Percentiles rank a stretch among this genome's conserved stretches.
These are phyloP conservation scores for Hydnomerulius pinastri DNA, from an alignment of 768 basidiomycete genomes.

Conservation along the genomic window DNA sequence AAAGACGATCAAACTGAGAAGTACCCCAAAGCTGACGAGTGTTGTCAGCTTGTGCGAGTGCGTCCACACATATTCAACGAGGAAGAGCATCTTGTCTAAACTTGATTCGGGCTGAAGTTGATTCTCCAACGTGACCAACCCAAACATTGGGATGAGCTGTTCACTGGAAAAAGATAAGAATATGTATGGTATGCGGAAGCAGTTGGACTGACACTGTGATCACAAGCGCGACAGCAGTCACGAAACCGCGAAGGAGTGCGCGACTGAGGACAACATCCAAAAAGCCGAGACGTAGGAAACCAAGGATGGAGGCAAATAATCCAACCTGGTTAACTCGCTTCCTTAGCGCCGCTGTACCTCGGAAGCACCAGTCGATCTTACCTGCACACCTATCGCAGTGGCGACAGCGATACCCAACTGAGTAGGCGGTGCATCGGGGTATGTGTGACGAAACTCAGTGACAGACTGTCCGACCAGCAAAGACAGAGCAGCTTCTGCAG, in stretches of 20 bases:
- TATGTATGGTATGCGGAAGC: not conserved
- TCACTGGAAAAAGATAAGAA: conserved; percentile 45
- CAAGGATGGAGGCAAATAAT: conserved; percentile 80
- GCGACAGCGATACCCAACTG: conserved; percentile 65
- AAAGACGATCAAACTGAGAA: conserved; percentile 64
- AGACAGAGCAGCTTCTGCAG: conserved; percentile 87
- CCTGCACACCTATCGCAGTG: conserved; percentile 85
- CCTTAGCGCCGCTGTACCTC: not conserved
- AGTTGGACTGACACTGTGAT: conserved; percentile 68
- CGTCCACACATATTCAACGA: conserved; percentile 57
- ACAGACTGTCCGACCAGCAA: conserved; percentile 88
- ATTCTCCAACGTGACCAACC: conserved; percentile 60
- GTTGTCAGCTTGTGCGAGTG: conserved; percentile 69
- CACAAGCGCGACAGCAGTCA: conserved; percentile 81
- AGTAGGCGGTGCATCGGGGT: conserved; percentile 42
- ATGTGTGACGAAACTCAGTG: conserved; percentile 60
- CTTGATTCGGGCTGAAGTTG: conserved; percentile 63
- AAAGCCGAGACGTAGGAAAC: conserved; percentile 88
- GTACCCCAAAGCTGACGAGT: conserved; percentile 69
- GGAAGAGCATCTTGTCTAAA: conserved; percentile 75
- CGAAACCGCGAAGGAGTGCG: conserved; percentile 84
- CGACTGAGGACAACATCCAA: conserved; percentile 92
- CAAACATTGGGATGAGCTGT: conserved; percentile 90
- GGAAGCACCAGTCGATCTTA: conserved; percentile 23
- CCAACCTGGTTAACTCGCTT: conserved; percentile 57